These are phyloP conservation scores for Claviceps fusiformis DNA, from an alignment of 2,329 filamentous ascomycete genomes.

Conservation along the genomic window DNA sequence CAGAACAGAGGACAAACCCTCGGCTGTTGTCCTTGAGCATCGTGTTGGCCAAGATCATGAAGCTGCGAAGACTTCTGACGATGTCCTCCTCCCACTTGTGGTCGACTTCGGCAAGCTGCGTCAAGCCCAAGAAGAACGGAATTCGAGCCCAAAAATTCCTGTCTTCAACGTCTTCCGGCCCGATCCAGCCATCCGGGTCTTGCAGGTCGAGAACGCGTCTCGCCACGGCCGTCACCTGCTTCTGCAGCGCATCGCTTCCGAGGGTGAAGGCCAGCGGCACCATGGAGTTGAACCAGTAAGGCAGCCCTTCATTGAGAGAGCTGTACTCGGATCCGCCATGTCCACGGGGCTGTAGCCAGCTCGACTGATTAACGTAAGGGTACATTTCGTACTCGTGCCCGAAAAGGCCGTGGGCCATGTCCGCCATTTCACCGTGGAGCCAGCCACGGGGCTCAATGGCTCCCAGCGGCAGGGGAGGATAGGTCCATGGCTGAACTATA, in stretches of 20 bases:
- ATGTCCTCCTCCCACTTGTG: conserved; percentile 10
- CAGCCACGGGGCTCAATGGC: conserved; percentile 36
- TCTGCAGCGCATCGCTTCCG: conserved; percentile 27
- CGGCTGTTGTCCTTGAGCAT: conserved; percentile 41
- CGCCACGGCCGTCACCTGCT: conserved; percentile 23
- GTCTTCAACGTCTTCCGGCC: conserved; percentile 15
- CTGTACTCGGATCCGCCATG: conserved; percentile 38
- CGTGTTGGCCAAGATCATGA: conserved; percentile 30
- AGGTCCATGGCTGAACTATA: conserved; percentile 11
- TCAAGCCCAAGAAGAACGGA: conserved; percentile 19
- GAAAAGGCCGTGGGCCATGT: conserved; percentile 35
- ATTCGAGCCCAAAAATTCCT: conserved; percentile 20
- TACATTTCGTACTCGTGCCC: conserved; percentile 43
- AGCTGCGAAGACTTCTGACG: conserved; percentile 8
- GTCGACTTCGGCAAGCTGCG: conserved; percentile 20
- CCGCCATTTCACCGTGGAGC: conserved; percentile 33
- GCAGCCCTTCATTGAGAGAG: conserved; percentile 39
- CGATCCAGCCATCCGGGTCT: conserved; percentile 40
- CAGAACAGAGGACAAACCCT: conserved; percentile 31
- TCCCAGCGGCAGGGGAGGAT: conserved; percentile 28
- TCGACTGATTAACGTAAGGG: conserved; percentile 33
- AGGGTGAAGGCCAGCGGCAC: conserved; percentile 41
- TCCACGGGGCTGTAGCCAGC: conserved; percentile 25
- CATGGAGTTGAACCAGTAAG: conserved; percentile 48
- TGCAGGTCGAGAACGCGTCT: conserved; percentile 30